Percentiles rank a stretch among this genome's conserved stretches.
Conservation (phyloP, 2,329 filamentous ascomycete species). For the Pseudogymnoascus pannorum region DNA sequence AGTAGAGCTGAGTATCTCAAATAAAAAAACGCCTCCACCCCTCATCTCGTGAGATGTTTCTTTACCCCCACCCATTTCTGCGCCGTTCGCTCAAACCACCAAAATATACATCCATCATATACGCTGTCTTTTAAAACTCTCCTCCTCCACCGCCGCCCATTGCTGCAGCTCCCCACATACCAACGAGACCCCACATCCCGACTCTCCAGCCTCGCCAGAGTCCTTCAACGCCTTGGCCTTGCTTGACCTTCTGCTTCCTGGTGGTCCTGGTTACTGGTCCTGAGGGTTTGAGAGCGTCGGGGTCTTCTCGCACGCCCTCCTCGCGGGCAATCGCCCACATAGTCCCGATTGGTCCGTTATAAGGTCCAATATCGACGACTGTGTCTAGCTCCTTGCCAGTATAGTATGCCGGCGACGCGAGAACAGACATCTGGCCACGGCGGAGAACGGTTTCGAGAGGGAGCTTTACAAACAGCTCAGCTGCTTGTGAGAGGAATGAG, state of each 20-base stretch:
- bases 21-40: background rate
- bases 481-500: conserved; percentile 72
- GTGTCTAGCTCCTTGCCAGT: conserved; percentile 51
- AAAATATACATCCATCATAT: conserved; percentile 4
- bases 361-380: conserved; percentile 72
- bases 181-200: conserved; percentile 47
- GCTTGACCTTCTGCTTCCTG: conserved; percentile 20
- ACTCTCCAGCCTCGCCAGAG: conserved; percentile 52
- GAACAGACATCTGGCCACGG: conserved; percentile 73
- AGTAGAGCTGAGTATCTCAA: conserved; percentile 6
- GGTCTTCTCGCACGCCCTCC: conserved; percentile 50
- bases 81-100: conserved; percentile 6
- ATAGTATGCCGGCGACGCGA: conserved; percentile 45
- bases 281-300: conserved; percentile 2
- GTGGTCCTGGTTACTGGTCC: background rate
- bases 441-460: conserved; percentile 88
- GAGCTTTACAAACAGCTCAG: conserved; percentile 78
- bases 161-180: conserved; percentile 38
- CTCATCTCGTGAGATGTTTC: conserved; percentile 1
- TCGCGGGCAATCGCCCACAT: conserved; percentile 81
- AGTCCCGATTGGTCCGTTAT: conserved; percentile 80
- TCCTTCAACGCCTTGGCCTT: conserved; percentile 47
- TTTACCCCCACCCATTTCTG: background rate
- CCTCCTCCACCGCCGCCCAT: conserved; percentile 25
- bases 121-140: conserved; percentile 20